Base-by-base conservation (phyloP, 2,329 filamentous ascomycete genomes). In the Gyromitra esculenta region DNA sequence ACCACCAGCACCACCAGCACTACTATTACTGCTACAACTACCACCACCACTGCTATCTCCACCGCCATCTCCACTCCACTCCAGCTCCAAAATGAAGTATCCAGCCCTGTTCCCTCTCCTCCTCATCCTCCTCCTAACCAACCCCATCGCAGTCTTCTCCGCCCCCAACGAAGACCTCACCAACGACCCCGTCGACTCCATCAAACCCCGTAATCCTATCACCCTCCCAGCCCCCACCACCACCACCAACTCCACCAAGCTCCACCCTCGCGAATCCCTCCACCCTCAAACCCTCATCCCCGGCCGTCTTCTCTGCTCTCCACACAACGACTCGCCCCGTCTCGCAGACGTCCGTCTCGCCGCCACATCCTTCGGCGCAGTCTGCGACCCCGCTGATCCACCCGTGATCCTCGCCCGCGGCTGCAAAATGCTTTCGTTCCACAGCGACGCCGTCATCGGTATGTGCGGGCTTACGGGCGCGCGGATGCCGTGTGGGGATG, bases 251-350 rank as follows among this genome's bases (percentile, higher is more conserved):
- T 31, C 25, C 2, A 8, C 13, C 56, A 50, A 15, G 8, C 57
- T 13, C 11, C n/a, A 25, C n/a, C 57, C 15, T 7, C 54, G 21
- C 15, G 37, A 62, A 8, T 7, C 8, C 7, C 57, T 62, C 57
- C 18, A 62, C 4, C 35, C 57, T 37, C 5, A 35, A 1, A 62
- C 13, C 37, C 57, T 62, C 6, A 41, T 0, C 5, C 57, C 57
- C 37, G n/a, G 37, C 35, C 57, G 57, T 9, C 13, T 62, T n/a
- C 57, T 62, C 37, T 62, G 57, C 37, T 18, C 37, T 6, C 57
- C 57, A 25, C n/a, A 25, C n/a, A 7, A 8, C 35, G 18, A 41
- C 13, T 41, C 57, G 37, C n/a, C 57, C 5, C 57, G 18, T 37
- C 13, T 35, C 11, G 25, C 18, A 6, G 31, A 43, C 37, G 57